Base-by-base conservation (phyloP, 176 grass and related monocot genomes). In the Thalia dealbata region DNA sequence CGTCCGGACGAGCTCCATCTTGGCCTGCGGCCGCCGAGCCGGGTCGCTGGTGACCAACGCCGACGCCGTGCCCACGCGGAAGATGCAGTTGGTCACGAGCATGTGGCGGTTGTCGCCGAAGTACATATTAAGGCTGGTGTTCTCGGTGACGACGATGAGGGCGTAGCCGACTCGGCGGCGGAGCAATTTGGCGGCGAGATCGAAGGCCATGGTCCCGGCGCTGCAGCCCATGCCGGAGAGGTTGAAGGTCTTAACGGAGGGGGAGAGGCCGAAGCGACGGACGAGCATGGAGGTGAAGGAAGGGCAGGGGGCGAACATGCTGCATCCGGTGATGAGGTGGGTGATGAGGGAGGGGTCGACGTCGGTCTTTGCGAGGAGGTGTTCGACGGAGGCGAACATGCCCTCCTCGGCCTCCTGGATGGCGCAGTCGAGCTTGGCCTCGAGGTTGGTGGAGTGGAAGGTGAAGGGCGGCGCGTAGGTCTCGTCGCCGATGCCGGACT, bases 1-100 rank as follows among this genome's bases (percentile, higher is more conserved):
- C 54, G 92, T 79, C 25, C 77, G 74, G 10, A 91, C 77, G 14
- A 96, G 75, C 86, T 96, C 88, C 84, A 87, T 91, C 75, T 81
- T 91, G 44, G 88, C 77, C 56, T 78, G 56, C 11, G 27, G 42
- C 12, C 81, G 84, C 14, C 82, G 83, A 1, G 74, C 16, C 0
- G 72, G 72, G 22, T 81, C 82, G 71, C 87, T 87, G 35, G 86
- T 96, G 4, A 96, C 27, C 5, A 96, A 77, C 78, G 80, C 81
- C 52, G 88, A 84, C 10, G 86, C 84, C n/a, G 76, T 89, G 77
- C 92, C 92, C 0, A 83, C 86, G 21, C 88, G 86, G 81, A 96
- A 96, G 81, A 96, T 96, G 81, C 86, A 91, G 86, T 96, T 96
- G 54, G 92, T 96, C 38, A 91, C 88, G 26, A 91, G 88, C 92